These are phyloP conservation scores for Vitis hybrid DNA, from an alignment of 177 flowering plant genomes.

Conservation along the genomic window DNA sequence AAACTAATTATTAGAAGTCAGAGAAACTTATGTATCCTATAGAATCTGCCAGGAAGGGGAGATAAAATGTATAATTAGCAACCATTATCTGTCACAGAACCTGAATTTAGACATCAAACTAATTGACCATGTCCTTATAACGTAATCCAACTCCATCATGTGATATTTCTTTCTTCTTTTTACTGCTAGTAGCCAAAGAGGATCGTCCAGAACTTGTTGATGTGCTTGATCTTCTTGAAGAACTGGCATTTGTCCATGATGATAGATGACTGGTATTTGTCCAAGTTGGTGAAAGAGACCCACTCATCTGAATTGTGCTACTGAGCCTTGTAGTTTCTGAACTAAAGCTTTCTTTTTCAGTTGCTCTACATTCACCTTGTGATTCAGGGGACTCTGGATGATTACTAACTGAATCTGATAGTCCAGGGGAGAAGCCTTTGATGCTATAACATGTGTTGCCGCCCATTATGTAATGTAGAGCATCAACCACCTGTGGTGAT, in stretches of 20 bases:
- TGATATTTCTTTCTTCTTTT: neutral
- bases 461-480: conserved; percentile 20
- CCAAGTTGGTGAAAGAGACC: conserved; percentile 24
- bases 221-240: conserved; percentile 18
- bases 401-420: conserved; percentile 27
- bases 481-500: conserved; percentile 33
- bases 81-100: no score
- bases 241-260: conserved; percentile 13
- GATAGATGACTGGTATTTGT: conserved; percentile 5
- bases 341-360: conserved; percentile 12
- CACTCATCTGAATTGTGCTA: conserved; percentile 19
- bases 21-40: no score
- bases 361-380: conserved; percentile 18
- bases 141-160: neutral
- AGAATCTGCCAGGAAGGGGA: no score
- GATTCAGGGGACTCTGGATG: conserved; percentile 15
- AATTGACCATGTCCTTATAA: conserved; percentile 4
- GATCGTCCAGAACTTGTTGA: conserved; percentile 16
- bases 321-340: conserved; percentile 14
- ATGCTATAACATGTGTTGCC: conserved; percentile 20
- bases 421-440: conserved; percentile 34
- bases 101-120: neutral
- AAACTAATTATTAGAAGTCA: no score
- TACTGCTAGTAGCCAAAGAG: neutral
- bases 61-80: no score